Evolutionary conservation across 1,139 yeast species (phyloP).

Genomic region (Saccharomyces hybrid): DNA sequence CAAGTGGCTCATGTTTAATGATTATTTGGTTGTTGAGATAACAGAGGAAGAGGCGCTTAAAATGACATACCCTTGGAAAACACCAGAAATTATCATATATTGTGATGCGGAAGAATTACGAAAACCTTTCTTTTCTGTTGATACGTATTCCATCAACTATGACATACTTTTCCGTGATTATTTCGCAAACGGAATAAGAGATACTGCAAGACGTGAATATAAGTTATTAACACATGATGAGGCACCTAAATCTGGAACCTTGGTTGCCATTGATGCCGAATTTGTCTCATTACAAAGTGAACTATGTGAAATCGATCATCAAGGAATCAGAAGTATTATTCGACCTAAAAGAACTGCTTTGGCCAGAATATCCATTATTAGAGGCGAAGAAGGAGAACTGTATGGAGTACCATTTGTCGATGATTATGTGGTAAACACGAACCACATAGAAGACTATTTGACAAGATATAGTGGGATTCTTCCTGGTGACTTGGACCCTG

Average conservation of each 20-base stretch:
- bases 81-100: slow-evolving; percentile 68
- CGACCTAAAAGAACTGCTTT: slow-evolving; percentile 71
- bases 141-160: slow-evolving; percentile 42
- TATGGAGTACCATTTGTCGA: slow-evolving; percentile 83
- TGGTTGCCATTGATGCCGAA: slow-evolving; percentile 95
- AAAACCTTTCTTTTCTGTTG: slow-evolving; percentile 35
- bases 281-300: slow-evolving; percentile 81
- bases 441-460: slow-evolving; percentile 70
- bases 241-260: slow-evolving; percentile 65
- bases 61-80: slow-evolving; percentile 69
- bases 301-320: slow-evolving; percentile 63
- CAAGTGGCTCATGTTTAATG: slow-evolving; percentile 83
- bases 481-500: slow-evolving; percentile 80
- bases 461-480: slow-evolving; percentile 91
- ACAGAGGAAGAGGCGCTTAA: slow-evolving; percentile 61
- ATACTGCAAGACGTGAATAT: slow-evolving; percentile 53
- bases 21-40: slow-evolving; percentile 77
- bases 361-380: slow-evolving; percentile 81
- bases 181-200: slow-evolving; percentile 64
- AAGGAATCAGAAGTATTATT: slow-evolving; percentile 60
- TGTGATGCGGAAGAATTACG: slow-evolving; percentile 38
- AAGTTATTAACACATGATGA: slow-evolving; percentile 55
- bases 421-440: slow-evolving; percentile 76
- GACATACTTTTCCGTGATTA: slow-evolving; percentile 66
- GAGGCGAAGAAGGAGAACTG: slow-evolving; percentile 61